Conservation (phyloP, 2,329 filamentous ascomycete species). For the Geosmithia flava region DNA sequence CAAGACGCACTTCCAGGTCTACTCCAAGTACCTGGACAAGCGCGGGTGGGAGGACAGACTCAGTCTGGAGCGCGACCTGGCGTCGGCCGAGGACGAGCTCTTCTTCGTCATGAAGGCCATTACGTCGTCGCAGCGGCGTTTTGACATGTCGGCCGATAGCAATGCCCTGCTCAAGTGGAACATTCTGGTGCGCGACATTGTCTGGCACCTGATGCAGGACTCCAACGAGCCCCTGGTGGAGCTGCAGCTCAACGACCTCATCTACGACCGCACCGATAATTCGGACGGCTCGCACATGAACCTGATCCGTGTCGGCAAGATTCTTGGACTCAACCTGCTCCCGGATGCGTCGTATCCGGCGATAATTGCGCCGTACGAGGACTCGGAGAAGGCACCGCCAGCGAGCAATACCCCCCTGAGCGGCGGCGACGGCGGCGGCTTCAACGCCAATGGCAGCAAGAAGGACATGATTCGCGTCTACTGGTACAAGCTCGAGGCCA, state of each 20-base stretch:
- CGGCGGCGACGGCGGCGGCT: neutral
- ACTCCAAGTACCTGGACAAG: slow-evolving; percentile 75
- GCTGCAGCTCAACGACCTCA: slow-evolving; percentile 79
- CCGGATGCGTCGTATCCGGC: slow-evolving; percentile 87
- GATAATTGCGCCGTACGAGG: slow-evolving; percentile 84
- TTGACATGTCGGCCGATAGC: slow-evolving; percentile 51
- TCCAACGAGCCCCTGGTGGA: slow-evolving; percentile 82
- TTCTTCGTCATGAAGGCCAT: slow-evolving; percentile 99
- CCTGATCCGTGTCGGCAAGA: slow-evolving; percentile 72
- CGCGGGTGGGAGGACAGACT: slow-evolving; percentile 87
- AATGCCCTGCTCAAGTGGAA: slow-evolving; percentile 82
- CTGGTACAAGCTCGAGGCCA: slow-evolving; percentile 97
- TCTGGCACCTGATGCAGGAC: slow-evolving; percentile 91
- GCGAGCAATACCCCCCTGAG: too few relatives aligned
- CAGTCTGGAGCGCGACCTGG: slow-evolving; percentile 77
- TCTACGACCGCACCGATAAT: slow-evolving; percentile 93
- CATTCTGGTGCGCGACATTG: slow-evolving; percentile 87
- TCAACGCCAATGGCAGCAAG: slow-evolving; percentile 30
- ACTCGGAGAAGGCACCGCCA: slow-evolving; percentile 40
- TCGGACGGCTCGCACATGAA: slow-evolving; percentile 96
- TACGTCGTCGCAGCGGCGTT: slow-evolving; percentile 84
- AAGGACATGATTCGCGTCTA: slow-evolving; percentile 85
- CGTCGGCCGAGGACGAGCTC: slow-evolving; percentile 85
- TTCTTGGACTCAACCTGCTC: slow-evolving; percentile 81
- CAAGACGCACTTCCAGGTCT: slow-evolving; percentile 90